Evolutionary conservation across 805 yeast genomes (phyloP).

Genomic region (Pichia eremophila): DNA sequence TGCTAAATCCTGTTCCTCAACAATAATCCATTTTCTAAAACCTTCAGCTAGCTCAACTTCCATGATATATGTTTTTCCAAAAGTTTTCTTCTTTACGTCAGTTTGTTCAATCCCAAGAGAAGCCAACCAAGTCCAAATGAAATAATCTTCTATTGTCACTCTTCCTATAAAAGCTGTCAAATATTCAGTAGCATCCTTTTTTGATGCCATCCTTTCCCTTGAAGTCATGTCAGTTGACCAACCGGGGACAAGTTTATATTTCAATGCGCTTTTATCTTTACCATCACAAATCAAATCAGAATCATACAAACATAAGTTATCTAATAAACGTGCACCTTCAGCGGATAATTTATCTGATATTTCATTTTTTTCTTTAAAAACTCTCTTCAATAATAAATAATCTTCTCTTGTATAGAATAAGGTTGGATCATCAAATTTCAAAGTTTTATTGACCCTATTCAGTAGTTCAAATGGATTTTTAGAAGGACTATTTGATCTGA

Average conservation of each 20-base stretch:
- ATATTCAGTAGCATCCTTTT: conserved; percentile 20
- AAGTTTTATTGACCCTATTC: conserved; percentile 44
- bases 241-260: conserved; percentile 25
- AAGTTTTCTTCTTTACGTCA: conserved; percentile 48
- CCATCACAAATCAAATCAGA: conserved; percentile 31
- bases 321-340: conserved; percentile 57
- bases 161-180: conserved; percentile 43
- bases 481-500: conserved; percentile 34
- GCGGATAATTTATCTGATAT: conserved; percentile 58
- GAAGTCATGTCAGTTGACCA: conserved; percentile 28
- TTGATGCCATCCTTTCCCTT: conserved; percentile 8
- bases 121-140: conserved; percentile 87
- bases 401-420: conserved; percentile 69
- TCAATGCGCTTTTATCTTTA: conserved; percentile 19
- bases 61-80: conserved; percentile 74
- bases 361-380: conserved; percentile 50
- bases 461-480: conserved; percentile 50
- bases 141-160: conserved; percentile 75
- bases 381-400: conserved; percentile 60
- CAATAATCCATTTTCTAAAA: conserved; percentile 67
- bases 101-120: conserved; percentile 70
- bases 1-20: conserved; percentile 54
- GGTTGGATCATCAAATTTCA: conserved; percentile 62
- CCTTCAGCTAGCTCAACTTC: conserved; percentile 73
- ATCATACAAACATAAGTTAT: conserved; percentile 27